These are phyloP conservation scores for Mycosarcoma mackinlayi DNA, from an alignment of 1,284 basidiomycete species.

Conservation along the genomic window DNA sequence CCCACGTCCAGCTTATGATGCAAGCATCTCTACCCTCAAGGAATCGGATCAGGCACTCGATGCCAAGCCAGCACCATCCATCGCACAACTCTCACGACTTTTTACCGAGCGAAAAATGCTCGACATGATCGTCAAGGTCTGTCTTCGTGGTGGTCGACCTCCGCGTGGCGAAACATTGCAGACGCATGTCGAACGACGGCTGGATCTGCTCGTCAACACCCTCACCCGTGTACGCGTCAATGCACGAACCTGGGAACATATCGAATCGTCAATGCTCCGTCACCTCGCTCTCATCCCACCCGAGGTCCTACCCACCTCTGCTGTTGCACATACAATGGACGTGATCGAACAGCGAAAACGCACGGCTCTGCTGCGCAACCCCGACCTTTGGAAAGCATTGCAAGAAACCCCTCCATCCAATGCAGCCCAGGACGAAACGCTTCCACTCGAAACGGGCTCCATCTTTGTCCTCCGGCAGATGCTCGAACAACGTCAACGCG, in stretches of 20 bases:
- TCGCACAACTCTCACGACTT: background rate
- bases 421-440: background rate
- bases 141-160: conserved; percentile 18
- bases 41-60: no score
- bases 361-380: conserved; percentile 8
- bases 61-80: background rate
- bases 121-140: conserved; percentile 14
- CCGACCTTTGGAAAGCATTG: background rate
- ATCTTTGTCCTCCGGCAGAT: conserved; percentile 35
- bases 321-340: conserved; percentile 11
- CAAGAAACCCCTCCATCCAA: background rate
- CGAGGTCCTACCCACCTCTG: conserved; percentile 11
- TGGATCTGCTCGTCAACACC: conserved; percentile 11
- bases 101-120: conserved; percentile 11
- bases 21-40: no score
- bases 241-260: conserved; percentile 21
- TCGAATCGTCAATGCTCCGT: conserved; percentile 15
- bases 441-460: conserved; percentile 20
- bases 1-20: no score
- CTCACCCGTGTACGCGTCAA: conserved; percentile 12
- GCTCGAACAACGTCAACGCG: conserved; percentile 4
- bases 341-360: conserved; percentile 12
- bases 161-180: conserved; percentile 2
- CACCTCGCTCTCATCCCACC: conserved; percentile 22
- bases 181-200: conserved; percentile 10